Evolutionary conservation across 23 red algal genomes (phyloP).

Genomic region (Agarophyton chilense): DNA sequence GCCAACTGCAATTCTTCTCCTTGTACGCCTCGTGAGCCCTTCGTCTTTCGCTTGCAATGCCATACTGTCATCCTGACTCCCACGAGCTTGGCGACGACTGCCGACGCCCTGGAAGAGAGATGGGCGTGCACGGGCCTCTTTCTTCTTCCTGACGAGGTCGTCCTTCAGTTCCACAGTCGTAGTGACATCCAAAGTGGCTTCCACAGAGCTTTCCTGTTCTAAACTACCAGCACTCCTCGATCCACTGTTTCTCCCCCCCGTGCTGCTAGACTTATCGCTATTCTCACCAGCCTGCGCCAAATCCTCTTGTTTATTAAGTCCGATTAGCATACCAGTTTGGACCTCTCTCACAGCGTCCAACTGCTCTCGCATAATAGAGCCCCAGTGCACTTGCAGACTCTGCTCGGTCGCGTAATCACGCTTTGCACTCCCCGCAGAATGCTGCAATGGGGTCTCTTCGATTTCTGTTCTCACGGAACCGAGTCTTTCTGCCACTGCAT

Average conservation of each 20-base stretch:
- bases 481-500: constrained; percentile 15
- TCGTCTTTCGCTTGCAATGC: background rate
- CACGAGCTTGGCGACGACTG: constrained; percentile 20
- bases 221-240: background rate
- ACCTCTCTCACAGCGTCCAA: constrained; percentile 67
- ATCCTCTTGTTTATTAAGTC: constrained; percentile 30
- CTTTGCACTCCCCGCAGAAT: constrained; percentile 24
- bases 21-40: background rate
- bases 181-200: constrained; percentile 49
- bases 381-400: constrained; percentile 44
- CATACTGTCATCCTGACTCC: background rate
- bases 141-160: background rate
- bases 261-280: constrained; percentile 6
- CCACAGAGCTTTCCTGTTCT: constrained; percentile 48
- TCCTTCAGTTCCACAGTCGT: background rate
- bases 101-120: constrained; percentile 37
- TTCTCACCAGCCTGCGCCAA: background rate
- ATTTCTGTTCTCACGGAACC: constrained; percentile 34
- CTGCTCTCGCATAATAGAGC: constrained; percentile 49
- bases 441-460: constrained; percentile 10
- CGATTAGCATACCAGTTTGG: constrained; percentile 70
- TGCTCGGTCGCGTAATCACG: constrained; percentile 42
- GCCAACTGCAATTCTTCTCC: background rate
- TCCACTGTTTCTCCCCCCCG: background rate
- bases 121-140: background rate